phyloP scores from a whole-genome alignment of 768 basidiomycete genomes.

The Mycena filopes region DNA sequence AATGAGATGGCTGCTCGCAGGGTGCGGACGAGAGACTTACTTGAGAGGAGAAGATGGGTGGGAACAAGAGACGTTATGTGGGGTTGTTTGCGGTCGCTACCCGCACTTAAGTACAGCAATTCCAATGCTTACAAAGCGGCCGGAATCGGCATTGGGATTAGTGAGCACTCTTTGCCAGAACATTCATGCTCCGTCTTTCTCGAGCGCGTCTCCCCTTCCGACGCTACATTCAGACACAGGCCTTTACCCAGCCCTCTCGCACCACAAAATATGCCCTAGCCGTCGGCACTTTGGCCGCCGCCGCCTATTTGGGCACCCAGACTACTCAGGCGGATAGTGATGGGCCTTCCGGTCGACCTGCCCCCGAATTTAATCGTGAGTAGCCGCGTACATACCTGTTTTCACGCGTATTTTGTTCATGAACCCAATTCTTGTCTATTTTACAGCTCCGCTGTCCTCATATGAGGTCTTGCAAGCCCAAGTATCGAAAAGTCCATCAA shows the following conservation, averaged over 20 bases:
- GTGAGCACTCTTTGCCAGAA: constrained; percentile 1
- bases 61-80: too few species aligned
- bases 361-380: constrained; percentile 10
- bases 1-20: too few species aligned
- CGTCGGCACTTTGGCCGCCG: constrained; percentile 20
- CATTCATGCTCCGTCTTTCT: constrained; percentile 17
- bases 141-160: too few species aligned
- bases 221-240: constrained; percentile 25
- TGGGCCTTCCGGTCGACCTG: too few species aligned
- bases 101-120: too few species aligned
- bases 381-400: constrained; percentile 1
- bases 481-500: neutral
- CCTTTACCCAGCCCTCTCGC: constrained; percentile 3
- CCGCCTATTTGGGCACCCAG: constrained; percentile 15
- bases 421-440: neutral
- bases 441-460: neutral
- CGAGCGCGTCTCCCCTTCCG: constrained; percentile 24
- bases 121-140: too few species aligned
- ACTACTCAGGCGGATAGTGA: constrained; percentile 3
- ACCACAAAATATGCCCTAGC: constrained; percentile 24
- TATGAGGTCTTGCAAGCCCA: constrained; percentile 3
- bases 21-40: too few species aligned
- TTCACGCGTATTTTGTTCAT: neutral
- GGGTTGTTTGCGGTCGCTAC: too few species aligned
- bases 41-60: too few species aligned